These are phyloP conservation scores for Colletotrichum echinochloae DNA, from an alignment of 2,329 filamentous ascomycete species.

Conservation along the genomic window DNA sequence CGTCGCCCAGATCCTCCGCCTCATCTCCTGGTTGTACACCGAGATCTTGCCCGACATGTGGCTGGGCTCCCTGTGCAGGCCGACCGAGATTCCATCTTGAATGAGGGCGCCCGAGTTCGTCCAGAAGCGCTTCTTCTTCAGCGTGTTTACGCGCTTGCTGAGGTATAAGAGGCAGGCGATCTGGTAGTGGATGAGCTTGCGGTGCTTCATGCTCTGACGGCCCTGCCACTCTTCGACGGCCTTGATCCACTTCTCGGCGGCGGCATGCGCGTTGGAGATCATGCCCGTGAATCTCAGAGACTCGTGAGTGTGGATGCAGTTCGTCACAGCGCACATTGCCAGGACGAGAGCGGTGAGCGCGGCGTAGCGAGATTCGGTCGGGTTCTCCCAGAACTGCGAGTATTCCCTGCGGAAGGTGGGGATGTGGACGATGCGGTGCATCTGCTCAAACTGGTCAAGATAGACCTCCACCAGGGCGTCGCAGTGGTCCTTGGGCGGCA, in stretches of 20 bases:
- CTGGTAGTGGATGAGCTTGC: slow-evolving; percentile 71
- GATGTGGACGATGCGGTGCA: slow-evolving; percentile 69
- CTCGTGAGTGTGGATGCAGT: slow-evolving; percentile 65
- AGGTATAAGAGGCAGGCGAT: slow-evolving; percentile 70
- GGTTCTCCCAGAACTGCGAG: slow-evolving; percentile 64
- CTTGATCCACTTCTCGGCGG: slow-evolving; percentile 67
- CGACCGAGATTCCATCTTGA: slow-evolving; percentile 69
- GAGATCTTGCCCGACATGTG: slow-evolving; percentile 66
- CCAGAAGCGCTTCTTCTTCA: slow-evolving; percentile 76
- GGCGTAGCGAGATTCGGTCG: slow-evolving; percentile 57
- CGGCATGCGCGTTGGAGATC: slow-evolving; percentile 67
- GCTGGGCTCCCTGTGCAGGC: slow-evolving; percentile 70
- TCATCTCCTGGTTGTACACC: slow-evolving; percentile 72
- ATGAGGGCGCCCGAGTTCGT: slow-evolving; percentile 67
- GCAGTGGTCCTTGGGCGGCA: slow-evolving; percentile 61
- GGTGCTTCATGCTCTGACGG: slow-evolving; percentile 71
- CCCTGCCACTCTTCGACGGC: slow-evolving; percentile 66
- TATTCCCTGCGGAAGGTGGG: slow-evolving; percentile 70
- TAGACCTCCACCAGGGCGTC: slow-evolving; percentile 64
- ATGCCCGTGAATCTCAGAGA: slow-evolving; percentile 68
- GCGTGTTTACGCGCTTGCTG: slow-evolving; percentile 70
- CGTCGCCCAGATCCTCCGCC: slow-evolving; percentile 70
- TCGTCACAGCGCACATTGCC: slow-evolving; percentile 69
- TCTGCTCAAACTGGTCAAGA: slow-evolving; percentile 66
- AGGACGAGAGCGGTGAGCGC: slow-evolving; percentile 70